These are phyloP conservation scores for Quercus glauca DNA, from an alignment of 306 rosid genomes.

Conservation along the genomic window DNA sequence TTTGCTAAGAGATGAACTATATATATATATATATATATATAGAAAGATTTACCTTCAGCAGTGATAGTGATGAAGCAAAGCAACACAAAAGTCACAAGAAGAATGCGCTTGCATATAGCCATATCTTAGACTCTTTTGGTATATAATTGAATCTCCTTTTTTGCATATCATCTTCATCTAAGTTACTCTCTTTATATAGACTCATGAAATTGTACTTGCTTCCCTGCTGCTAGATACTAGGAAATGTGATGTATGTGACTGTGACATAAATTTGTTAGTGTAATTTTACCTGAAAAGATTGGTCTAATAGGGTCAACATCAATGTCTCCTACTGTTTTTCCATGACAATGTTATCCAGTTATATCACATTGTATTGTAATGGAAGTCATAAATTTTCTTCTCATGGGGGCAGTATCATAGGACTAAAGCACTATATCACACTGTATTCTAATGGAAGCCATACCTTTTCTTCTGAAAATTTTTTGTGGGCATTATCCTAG, in stretches of 20 bases:
- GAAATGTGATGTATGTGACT: constrained; percentile 26
- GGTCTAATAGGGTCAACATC: constrained; percentile 34
- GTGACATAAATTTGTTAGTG: not conserved
- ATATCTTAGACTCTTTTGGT: constrained; percentile 9
- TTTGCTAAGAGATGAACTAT: not conserved
- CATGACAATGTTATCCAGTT: constrained; percentile 13
- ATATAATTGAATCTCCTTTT: constrained; percentile 8
- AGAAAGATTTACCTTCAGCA: constrained; percentile 36
- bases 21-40: not conserved
- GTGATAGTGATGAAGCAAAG: constrained; percentile 40
- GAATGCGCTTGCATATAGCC: constrained; percentile 28
- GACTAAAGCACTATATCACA: not conserved
- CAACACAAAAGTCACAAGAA: constrained; percentile 51
- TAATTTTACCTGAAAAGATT: constrained; percentile 15
- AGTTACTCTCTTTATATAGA: constrained; percentile 34
- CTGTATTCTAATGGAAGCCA: not conserved
- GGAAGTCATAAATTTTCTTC: not conserved
- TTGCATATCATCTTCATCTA: constrained; percentile 16
- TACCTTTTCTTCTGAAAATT: not conserved
- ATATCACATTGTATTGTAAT: not conserved
- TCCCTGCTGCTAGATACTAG: not conserved
- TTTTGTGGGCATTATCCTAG: not conserved
- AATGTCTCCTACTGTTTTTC: constrained; percentile 31
- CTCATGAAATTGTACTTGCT: constrained; percentile 10
- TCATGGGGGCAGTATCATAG: not conserved